These are phyloP conservation scores for Trichosporon coremiiforme DNA, from an alignment of 1,284 basidiomycete species.

Conservation along the genomic window DNA sequence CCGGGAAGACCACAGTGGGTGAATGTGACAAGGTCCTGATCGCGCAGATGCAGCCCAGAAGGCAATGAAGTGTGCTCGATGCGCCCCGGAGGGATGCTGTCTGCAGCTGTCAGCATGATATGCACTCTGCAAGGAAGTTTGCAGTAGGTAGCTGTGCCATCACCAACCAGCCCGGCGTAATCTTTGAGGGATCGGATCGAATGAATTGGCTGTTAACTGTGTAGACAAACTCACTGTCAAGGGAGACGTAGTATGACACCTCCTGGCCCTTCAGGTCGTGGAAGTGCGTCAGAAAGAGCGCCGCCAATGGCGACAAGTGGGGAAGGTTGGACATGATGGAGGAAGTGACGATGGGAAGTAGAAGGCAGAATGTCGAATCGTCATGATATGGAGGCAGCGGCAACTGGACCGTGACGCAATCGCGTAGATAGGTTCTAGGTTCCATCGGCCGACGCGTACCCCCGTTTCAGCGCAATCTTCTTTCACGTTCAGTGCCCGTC, in stretches of 20 bases:
- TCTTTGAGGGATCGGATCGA: too few relatives aligned
- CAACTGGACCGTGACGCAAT: constrained; percentile 3
- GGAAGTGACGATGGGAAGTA: not conserved
- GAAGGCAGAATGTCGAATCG: not conserved
- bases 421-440: not conserved
- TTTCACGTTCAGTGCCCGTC: not conserved
- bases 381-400: not conserved
- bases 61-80: constrained; percentile 50
- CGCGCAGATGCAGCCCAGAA: constrained; percentile 45
- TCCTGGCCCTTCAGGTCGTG: constrained; percentile 53
- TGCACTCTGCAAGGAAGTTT: too few relatives aligned
- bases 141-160: too few relatives aligned
- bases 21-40: constrained; percentile 44
- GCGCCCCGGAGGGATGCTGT: constrained; percentile 32
- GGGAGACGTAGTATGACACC: constrained; percentile 42
- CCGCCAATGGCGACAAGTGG: constrained; percentile 43
- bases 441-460: constrained; percentile 11
- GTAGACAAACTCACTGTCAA: constrained; percentile 36
- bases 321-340: constrained; percentile 23
- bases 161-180: too few relatives aligned
- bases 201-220: too few relatives aligned
- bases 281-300: constrained; percentile 52
- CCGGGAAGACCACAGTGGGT: constrained; percentile 38
- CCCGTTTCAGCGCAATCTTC: not conserved
- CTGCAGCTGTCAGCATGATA: constrained; percentile 15